Evolutionary conservation across 345 rosid species (phyloP).

Genomic region (Eucalyptus regnans): DNA sequence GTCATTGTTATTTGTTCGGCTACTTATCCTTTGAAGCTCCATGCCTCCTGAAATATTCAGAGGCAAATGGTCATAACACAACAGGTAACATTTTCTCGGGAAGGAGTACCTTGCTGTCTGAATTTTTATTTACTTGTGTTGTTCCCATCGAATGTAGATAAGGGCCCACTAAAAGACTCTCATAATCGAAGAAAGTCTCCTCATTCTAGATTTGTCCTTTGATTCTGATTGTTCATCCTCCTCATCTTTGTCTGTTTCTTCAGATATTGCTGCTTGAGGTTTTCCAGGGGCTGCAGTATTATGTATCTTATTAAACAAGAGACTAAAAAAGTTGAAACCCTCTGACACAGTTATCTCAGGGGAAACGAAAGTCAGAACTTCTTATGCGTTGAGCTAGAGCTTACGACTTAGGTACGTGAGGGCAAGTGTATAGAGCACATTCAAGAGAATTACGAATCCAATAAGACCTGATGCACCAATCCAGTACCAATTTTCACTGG

Average conservation of each 20-base stretch:
- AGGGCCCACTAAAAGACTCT: constrained; percentile 12
- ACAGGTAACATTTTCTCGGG: not conserved
- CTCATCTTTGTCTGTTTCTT: constrained; percentile 33
- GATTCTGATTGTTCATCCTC: constrained; percentile 7
- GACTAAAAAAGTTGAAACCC: not conserved
- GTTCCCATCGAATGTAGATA: constrained; percentile 26
- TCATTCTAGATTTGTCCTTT: constrained; percentile 14
- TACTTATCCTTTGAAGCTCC: constrained; percentile 16
- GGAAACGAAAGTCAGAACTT: not conserved
- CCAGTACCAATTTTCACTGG: constrained; percentile 69
- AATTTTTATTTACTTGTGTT: constrained; percentile 20
- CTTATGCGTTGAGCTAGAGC: not conserved
- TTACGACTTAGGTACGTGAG: constrained; percentile 56
- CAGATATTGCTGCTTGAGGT: constrained; percentile 49
- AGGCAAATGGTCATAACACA: not conserved
- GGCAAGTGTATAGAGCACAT: constrained; percentile 57
- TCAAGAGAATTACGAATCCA: constrained; percentile 57
- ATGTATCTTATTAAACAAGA: not conserved
- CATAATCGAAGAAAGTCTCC: constrained; percentile 6
- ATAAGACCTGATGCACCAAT: constrained; percentile 49
- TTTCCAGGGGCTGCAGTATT: not conserved
- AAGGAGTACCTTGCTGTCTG: not conserved
- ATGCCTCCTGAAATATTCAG: constrained; percentile 22
- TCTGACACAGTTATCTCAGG: not conserved
- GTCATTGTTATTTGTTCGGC: constrained; percentile 7